Conservation (phyloP, 1,139 yeast genomes). For the Pneumocystis jirovecii region DNA sequence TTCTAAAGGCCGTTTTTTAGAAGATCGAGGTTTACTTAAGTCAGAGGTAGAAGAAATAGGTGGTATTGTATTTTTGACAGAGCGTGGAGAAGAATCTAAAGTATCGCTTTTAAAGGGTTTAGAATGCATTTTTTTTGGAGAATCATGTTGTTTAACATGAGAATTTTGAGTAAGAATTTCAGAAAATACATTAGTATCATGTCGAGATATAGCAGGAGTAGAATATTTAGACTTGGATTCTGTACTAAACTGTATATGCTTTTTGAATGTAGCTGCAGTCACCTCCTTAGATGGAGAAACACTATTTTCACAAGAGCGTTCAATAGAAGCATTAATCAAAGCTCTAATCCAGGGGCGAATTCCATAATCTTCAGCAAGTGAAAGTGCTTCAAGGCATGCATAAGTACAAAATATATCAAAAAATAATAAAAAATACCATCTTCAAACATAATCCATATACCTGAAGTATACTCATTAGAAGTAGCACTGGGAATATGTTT, state of each 20-base stretch:
- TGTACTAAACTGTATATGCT: not conserved
- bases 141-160: not conserved
- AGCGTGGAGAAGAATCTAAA: not conserved
- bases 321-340: constrained; percentile 3
- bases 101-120: not conserved
- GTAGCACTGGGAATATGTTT: constrained; percentile 6
- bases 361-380: constrained; percentile 8
- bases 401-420: not conserved
- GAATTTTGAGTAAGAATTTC: not conserved
- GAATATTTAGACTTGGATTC: not conserved
- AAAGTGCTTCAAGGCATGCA: not conserved
- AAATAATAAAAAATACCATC: not conserved
- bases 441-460: constrained; percentile 9
- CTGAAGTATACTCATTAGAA: constrained; percentile 7
- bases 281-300: not conserved
- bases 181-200: not conserved
- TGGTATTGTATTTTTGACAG: not conserved
- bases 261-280: not conserved
- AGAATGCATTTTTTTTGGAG: not conserved
- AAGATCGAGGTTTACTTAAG: not conserved
- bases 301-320: not conserved
- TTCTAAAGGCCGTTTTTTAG: not conserved
- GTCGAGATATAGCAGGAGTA: too few species aligned
- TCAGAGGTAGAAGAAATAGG: not conserved
- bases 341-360: constrained; percentile 9